Base-by-base conservation (phyloP, 2,329 filamentous ascomycete genomes). In the Berkeleyomyces basicola region DNA sequence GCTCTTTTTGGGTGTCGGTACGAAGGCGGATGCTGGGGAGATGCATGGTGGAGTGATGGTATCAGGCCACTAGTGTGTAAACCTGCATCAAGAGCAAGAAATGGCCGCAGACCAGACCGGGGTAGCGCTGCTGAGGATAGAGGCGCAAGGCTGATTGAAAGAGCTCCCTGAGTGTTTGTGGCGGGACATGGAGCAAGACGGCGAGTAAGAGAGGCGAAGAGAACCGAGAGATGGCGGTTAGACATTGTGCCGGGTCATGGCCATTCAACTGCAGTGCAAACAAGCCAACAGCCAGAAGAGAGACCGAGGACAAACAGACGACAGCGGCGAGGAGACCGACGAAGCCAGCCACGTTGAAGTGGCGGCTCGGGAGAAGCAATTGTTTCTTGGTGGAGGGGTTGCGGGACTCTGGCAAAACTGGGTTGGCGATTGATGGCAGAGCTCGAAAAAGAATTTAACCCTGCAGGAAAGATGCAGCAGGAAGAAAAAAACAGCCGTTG, bases 221-320 rank as follows among this genome's bases (percentile, higher is more conserved):
- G 57, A 49, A 59, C 57, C 57, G 61, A 59, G 31, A 60, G 53
- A 16, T 44, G 44, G 68, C 68, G 70, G 70, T 71, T 75, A 71
- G 73, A 73, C 74, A 76, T 76, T 67, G 70, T 72, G 67, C 68
- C 69, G 68, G 69, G 67, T 72, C 74, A 76, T 76, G 72, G 70
- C 70, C 65, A 57, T 53, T 44, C 61, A 46, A 47, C 44, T 58
- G 53, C 61, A 47, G 33, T 59, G 58, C 58, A 59, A 65, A 66
- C 23, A 66, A 66, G 66, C 66, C 61, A 66, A 43, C 58, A 59
- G 58, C 37, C 31, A 7, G 58, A 11, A 59, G 42, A n/a, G 58
- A 37, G 31, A 16, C 14, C 31, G 37, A 14, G 5, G 9, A 53
- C 23, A 39, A 6, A 4, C 11, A 31, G 40, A 16, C 39, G 36